Conservation (phyloP, 83 land plant species). For the Picea abies region DNA sequence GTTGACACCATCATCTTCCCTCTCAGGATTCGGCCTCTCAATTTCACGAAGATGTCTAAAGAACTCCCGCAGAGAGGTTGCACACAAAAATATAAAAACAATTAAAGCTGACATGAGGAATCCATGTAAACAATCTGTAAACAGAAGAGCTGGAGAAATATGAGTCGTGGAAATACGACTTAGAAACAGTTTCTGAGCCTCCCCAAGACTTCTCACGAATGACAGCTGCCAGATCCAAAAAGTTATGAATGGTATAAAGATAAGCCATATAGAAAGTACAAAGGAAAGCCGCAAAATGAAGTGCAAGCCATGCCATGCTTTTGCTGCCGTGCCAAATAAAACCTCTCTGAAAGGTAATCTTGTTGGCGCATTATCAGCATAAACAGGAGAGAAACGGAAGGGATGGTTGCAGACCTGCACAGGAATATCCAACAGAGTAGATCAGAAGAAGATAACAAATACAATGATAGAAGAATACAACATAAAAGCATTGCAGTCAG, state of each 20-base stretch:
- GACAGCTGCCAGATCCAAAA: slow-evolving; percentile 97
- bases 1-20: slow-evolving; percentile 73
- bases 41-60: slow-evolving; percentile 84
- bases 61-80: slow-evolving; percentile 91
- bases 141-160: slow-evolving; percentile 60
- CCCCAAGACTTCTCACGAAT: slow-evolving; percentile 87
- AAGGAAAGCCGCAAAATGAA: slow-evolving; percentile 85
- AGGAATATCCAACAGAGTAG: not conserved
- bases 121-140: slow-evolving; percentile 96
- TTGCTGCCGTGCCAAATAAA: slow-evolving; percentile 78
- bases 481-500: not conserved
- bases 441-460: not conserved
- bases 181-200: slow-evolving; percentile 81
- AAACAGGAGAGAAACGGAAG: slow-evolving; percentile 95
- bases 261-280: slow-evolving; percentile 95
- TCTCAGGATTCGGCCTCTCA: slow-evolving; percentile 74
- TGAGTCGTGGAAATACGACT: slow-evolving; percentile 42
- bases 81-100: slow-evolving; percentile 97
- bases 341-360: slow-evolving; percentile 91
- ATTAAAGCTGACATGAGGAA: slow-evolving; percentile 94
- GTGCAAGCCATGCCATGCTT: slow-evolving; percentile 87
- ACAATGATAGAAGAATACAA: slow-evolving; percentile 3
- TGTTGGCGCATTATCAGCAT: slow-evolving; percentile 93
- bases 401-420: slow-evolving; percentile 98
- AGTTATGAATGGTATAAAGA: slow-evolving; percentile 93